Evolutionary conservation across 2,329 filamentous ascomycete species (phyloP).

Genomic region (Xylariomycetidae sp.): DNA sequence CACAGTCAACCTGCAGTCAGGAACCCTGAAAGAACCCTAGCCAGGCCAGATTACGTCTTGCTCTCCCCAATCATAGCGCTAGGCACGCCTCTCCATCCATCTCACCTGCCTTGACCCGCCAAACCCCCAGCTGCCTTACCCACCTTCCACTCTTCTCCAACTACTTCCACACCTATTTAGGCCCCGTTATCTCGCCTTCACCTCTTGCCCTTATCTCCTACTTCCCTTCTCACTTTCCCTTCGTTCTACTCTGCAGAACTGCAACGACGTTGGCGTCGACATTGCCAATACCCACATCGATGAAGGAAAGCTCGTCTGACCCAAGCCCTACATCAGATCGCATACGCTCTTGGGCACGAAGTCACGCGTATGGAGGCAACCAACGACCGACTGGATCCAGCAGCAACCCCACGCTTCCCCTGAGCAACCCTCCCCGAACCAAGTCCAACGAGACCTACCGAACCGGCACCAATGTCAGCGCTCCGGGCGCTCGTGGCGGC

Average conservation of each 20-base stretch:
- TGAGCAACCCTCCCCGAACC: constrained; percentile 27
- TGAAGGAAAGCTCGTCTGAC: constrained; percentile 54
- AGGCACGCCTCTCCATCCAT: constrained; percentile 14
- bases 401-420: constrained; percentile 33
- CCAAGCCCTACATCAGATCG: constrained; percentile 46
- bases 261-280: constrained; percentile 25
- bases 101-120: background rate
- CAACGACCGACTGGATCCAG: constrained; percentile 32
- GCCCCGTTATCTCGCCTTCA: constrained; percentile 10
- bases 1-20: no score
- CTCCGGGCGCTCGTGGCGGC: constrained; percentile 13
- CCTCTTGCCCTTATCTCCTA: constrained; percentile 1
- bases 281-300: constrained; percentile 40
- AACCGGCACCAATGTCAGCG: constrained; percentile 17
- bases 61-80: constrained; percentile 12
- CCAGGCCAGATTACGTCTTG: constrained; percentile 11
- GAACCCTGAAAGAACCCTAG: no score
- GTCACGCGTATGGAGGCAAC: constrained; percentile 49
- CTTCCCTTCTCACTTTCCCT: constrained; percentile 3
- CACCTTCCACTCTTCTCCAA: constrained; percentile 8
- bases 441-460: constrained; percentile 15
- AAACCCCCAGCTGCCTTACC: constrained; percentile 1
- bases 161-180: constrained; percentile 18
- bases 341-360: constrained; percentile 49
- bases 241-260: constrained; percentile 15